phyloP scores from a whole-genome alignment of 177 flowering plant species.

The Telopea speciosissima region DNA sequence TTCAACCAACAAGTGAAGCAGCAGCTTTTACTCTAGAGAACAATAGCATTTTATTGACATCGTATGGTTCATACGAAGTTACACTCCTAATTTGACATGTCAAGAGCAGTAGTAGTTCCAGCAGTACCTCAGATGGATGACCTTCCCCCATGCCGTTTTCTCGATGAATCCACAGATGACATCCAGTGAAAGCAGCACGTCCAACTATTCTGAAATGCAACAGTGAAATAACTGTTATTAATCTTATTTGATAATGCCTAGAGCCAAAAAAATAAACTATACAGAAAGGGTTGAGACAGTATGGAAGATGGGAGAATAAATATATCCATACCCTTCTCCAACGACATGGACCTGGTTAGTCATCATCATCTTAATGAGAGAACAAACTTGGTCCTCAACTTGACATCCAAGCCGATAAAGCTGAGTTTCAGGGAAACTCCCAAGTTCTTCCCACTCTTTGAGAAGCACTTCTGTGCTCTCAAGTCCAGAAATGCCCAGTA shows the following conservation, averaged over 20 bases:
- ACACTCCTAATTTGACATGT: no score
- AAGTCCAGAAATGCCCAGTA: constrained; percentile 23
- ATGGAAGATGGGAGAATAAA: background rate
- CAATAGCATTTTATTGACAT: no score
- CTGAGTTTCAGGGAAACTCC: constrained; percentile 22
- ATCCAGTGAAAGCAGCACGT: constrained; percentile 71
- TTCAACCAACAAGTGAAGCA: no score
- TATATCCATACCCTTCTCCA: constrained; percentile 59
- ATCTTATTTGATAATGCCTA: background rate
- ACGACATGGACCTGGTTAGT: constrained; percentile 51
- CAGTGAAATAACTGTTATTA: background rate
- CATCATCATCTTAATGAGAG: constrained; percentile 60
- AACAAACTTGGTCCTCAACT: constrained; percentile 26
- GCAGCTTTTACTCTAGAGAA: no score
- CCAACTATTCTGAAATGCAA: constrained; percentile 63
- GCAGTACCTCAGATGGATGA: constrained; percentile 59
- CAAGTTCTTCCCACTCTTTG: constrained; percentile 37
- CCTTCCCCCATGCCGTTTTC: constrained; percentile 25
- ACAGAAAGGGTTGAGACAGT: background rate
- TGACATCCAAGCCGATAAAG: constrained; percentile 24
- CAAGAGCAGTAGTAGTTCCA: background rate
- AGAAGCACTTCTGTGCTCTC: constrained; percentile 24
- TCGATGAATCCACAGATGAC: constrained; percentile 67
- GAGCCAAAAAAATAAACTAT: no score
- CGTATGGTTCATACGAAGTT: no score